phyloP scores from a whole-genome alignment of 148 eudicot genomes.

The Arbutus unedo region DNA sequence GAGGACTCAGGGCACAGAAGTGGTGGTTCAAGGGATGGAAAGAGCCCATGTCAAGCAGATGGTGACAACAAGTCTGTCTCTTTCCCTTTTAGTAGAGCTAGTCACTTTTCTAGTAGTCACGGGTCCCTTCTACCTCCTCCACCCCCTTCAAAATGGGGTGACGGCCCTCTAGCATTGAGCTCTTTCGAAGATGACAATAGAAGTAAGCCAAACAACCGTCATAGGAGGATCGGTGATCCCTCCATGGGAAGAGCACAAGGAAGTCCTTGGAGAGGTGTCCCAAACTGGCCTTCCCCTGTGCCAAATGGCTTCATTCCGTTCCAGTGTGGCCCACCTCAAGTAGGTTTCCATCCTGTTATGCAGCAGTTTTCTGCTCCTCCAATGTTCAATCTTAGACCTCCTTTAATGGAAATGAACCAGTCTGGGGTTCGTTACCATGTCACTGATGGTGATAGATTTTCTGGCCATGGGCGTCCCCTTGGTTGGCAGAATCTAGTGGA shows the following conservation, averaged over 20 bases:
- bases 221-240: conserved; percentile 66
- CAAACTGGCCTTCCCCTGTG: conserved; percentile 81
- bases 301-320: conserved; percentile 80
- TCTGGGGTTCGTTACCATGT: conserved; percentile 66
- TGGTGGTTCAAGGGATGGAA: conserved; percentile 60
- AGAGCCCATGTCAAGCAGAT: conserved; percentile 55
- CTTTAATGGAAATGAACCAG: conserved; percentile 73
- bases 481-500: conserved; percentile 76
- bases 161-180: conserved; percentile 48
- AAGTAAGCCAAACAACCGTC: conserved; percentile 55
- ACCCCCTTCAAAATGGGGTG: conserved; percentile 57
- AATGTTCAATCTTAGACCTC: conserved; percentile 68
- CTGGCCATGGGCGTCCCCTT: conserved; percentile 59
- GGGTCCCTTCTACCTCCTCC: conserved; percentile 57
- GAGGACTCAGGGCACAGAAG: conserved; percentile 72
- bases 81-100: conserved; percentile 54
- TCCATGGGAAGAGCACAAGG: conserved; percentile 71
- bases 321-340: conserved; percentile 77
- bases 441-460: conserved; percentile 63
- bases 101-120: conserved; percentile 44
- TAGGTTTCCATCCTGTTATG: conserved; percentile 67
- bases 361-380: conserved; percentile 67
- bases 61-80: conserved; percentile 44
- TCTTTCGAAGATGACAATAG: conserved; percentile 63
- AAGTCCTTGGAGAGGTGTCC: conserved; percentile 74